Conservation (phyloP, 1,139 yeast genomes). For the Debaryomyces subglobosus region DNA sequence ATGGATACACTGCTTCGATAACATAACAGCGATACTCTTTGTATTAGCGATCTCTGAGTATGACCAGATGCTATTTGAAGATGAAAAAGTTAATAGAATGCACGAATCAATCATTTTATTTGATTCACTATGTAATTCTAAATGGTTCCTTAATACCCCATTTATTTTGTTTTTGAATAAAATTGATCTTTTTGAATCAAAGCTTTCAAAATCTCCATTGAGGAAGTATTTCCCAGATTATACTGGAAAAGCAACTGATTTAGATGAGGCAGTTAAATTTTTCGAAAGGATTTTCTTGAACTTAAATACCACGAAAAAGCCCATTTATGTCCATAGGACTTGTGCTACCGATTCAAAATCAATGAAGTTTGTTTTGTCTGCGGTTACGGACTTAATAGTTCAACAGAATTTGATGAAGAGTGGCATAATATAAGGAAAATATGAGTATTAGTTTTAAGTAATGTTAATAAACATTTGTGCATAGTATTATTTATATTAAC, state of each 20-base stretch:
- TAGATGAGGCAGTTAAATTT: conserved; percentile 65
- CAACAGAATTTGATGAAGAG: conserved; percentile 81
- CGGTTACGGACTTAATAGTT: conserved; percentile 89
- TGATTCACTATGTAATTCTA: conserved; percentile 81
- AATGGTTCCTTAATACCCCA: conserved; percentile 85
- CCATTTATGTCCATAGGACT: conserved; percentile 87
- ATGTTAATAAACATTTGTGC: not conserved
- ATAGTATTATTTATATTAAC: conserved; percentile 1
- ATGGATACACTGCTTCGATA: conserved; percentile 96
- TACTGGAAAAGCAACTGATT: conserved; percentile 61
- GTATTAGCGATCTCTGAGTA: conserved; percentile 93
- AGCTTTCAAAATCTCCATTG: conserved; percentile 66
- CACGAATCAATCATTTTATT: conserved; percentile 86
- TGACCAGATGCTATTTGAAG: conserved; percentile 91
- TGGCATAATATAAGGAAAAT: conserved; percentile 70
- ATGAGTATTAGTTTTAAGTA: conserved; percentile 48
- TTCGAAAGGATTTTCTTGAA: conserved; percentile 67
- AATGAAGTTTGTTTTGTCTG: conserved; percentile 87
- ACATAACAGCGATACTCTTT: conserved; percentile 84
- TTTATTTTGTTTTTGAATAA: conserved; percentile 88
- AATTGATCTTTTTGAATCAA: conserved; percentile 76
- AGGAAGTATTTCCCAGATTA: conserved; percentile 74
- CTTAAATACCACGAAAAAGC: conserved; percentile 67
- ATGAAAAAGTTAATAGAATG: conserved; percentile 86
- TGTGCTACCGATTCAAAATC: conserved; percentile 93